Conservation (phyloP, 768 basidiomycete genomes). For the Trametes gibbosa region DNA sequence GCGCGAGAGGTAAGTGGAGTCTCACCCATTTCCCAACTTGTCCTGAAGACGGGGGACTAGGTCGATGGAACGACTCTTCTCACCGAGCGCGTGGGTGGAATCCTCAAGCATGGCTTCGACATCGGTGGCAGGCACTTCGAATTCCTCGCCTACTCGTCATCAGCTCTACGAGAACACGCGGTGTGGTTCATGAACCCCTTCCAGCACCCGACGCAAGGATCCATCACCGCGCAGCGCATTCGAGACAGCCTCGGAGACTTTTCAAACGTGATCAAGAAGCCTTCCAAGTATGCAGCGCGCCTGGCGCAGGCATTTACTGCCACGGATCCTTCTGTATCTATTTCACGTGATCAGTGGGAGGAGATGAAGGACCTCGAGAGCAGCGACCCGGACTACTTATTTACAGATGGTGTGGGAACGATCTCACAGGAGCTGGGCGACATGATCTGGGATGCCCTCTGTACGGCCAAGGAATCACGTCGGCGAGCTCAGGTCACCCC, state of each 20-base stretch:
- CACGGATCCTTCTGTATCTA: slow-evolving; percentile 68
- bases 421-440: slow-evolving; percentile 60
- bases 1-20: slow-evolving; percentile 47
- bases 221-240: slow-evolving; percentile 56
- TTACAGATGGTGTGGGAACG: slow-evolving; percentile 82
- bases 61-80: slow-evolving; percentile 29
- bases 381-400: slow-evolving; percentile 36
- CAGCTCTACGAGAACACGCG: slow-evolving; percentile 73
- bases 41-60: background rate
- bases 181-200: slow-evolving; percentile 83
- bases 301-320: slow-evolving; percentile 83
- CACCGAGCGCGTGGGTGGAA: slow-evolving; percentile 26
- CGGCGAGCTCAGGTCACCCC: slow-evolving; percentile 39
- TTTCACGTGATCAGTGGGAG: slow-evolving; percentile 58
- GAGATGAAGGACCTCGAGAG: slow-evolving; percentile 54
- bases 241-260: slow-evolving; percentile 70
- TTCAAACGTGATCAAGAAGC: slow-evolving; percentile 38
- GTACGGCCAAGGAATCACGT: slow-evolving; percentile 36
- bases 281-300: slow-evolving; percentile 82
- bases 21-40: no score
- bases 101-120: slow-evolving; percentile 52
- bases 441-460: slow-evolving; percentile 57
- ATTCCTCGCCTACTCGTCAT: slow-evolving; percentile 80
- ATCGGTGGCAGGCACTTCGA: slow-evolving; percentile 73
- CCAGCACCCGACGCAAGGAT: slow-evolving; percentile 39